Percentiles rank a stretch among this genome's conserved stretches.
phyloP scores from a whole-genome alignment of 805 yeast genomes.

The Wickerhamiella lipophila region DNA sequence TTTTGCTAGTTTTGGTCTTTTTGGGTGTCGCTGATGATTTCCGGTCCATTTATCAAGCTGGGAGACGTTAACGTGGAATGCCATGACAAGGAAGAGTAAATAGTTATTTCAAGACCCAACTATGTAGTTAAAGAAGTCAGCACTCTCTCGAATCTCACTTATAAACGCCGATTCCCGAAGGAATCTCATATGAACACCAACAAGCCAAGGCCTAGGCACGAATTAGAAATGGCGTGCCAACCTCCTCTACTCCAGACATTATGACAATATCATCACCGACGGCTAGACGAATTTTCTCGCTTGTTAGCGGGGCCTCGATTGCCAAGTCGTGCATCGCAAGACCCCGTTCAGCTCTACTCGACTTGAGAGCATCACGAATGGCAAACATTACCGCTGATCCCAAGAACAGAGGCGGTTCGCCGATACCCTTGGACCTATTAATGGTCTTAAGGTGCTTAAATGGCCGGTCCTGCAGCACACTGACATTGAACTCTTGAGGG shows the following conservation, averaged over 20 bases:
- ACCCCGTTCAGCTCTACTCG: constrained; percentile 30
- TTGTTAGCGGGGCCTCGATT: constrained; percentile 33
- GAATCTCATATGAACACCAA: too few species aligned
- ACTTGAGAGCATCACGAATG: constrained; percentile 32
- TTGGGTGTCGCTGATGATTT: too few species aligned
- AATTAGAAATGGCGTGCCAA: constrained; percentile 18
- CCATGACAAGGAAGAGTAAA: too few species aligned
- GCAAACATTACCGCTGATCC: constrained; percentile 36
- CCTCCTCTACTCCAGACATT: constrained; percentile 25
- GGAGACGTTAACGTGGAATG: too few species aligned
- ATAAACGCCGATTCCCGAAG: too few species aligned
- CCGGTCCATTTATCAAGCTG: too few species aligned
- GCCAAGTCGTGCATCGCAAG: constrained; percentile 10
- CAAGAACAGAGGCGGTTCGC: constrained; percentile 40
- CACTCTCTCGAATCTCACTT: too few species aligned
- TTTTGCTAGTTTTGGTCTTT: too few species aligned
- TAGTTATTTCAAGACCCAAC: too few species aligned
- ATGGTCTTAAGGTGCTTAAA: constrained; percentile 36
- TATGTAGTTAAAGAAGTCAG: too few species aligned
- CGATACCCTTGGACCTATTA: constrained; percentile 36
- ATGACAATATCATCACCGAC: constrained; percentile 31
- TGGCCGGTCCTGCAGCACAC: constrained; percentile 32
- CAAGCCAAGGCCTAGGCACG: constrained; percentile 13
- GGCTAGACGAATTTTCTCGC: constrained; percentile 33
- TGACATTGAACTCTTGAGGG: constrained; percentile 35